Evolutionary conservation across 331 rosid genomes (phyloP).

Genomic region (Quercus phellos): DNA sequence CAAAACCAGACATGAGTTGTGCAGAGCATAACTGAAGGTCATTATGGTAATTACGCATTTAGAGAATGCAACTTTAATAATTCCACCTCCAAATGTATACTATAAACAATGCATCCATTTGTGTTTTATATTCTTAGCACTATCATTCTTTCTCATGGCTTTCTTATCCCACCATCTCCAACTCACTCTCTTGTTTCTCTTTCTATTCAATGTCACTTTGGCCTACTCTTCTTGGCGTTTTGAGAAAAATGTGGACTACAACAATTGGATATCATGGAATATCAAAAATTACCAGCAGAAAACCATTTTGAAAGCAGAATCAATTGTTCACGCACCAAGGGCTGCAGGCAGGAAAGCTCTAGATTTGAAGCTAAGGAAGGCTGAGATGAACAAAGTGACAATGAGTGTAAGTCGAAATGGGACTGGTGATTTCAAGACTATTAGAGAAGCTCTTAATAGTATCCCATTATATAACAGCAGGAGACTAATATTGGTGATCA

Average conservation of each 20-base stretch:
- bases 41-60: background rate
- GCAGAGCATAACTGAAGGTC: background rate
- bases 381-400: constrained; percentile 47
- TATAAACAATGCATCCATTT: background rate
- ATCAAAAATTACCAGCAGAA: constrained; percentile 28
- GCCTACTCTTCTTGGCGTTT: constrained; percentile 22
- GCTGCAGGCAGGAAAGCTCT: background rate
- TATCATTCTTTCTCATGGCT: constrained; percentile 29
- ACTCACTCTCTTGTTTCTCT: constrained; percentile 25
- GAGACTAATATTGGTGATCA: constrained; percentile 44
- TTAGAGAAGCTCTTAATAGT: constrained; percentile 51
- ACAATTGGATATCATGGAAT: constrained; percentile 60
- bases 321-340: background rate
- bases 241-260: constrained; percentile 21
- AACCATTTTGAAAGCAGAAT: constrained; percentile 2
- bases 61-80: background rate
- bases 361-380: constrained; percentile 37
- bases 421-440: constrained; percentile 43
- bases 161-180: constrained; percentile 6
- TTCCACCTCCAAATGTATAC: background rate
- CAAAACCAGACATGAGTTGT: background rate
- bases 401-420: constrained; percentile 50
- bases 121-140: background rate
- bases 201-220: constrained; percentile 2
- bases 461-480: constrained; percentile 39